Percentiles rank a stretch among this genome's conserved stretches.
Evolutionary conservation across 352 stramenopile genomes (phyloP).

Genomic region (Phytopythium cucurbitacearum): DNA sequence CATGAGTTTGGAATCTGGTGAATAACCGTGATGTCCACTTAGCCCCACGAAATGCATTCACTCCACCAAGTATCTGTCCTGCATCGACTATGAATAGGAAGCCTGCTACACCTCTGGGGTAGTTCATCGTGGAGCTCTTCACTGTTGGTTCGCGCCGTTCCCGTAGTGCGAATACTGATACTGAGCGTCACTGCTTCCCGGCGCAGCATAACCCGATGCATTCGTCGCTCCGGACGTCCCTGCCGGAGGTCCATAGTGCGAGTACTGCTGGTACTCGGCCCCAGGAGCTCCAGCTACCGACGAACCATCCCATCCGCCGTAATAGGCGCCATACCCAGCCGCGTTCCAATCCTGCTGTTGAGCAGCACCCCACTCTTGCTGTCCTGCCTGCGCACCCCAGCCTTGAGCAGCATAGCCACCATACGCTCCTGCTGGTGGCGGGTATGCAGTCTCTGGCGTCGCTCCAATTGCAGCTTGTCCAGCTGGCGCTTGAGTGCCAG

Average conservation of each 20-base stretch:
- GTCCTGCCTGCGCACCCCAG: too few species aligned
- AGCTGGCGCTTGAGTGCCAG: slow-evolving; percentile 8
- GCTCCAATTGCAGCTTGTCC: slow-evolving; percentile 11
- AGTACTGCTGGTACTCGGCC: slow-evolving; percentile 30
- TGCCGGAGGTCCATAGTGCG: slow-evolving; percentile 21
- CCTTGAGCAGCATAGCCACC: slow-evolving; percentile 5
- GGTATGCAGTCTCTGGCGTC: slow-evolving; percentile 12
- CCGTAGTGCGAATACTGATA: slow-evolving; percentile 5
- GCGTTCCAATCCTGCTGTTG: slow-evolving; percentile 26
- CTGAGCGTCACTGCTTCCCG: slow-evolving; percentile 13
- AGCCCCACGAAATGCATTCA: too few species aligned
- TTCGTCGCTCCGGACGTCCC: neutral
- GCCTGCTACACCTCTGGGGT: too few species aligned
- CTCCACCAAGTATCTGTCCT: too few species aligned
- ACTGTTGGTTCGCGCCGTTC: too few species aligned
- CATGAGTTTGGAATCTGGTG: too few species aligned
- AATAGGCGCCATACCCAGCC: slow-evolving; percentile 45
- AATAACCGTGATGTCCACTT: too few species aligned
- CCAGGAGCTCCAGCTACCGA: slow-evolving; percentile 9
- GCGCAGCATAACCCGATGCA: slow-evolving; percentile 5
- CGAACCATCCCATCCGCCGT: slow-evolving; percentile 36
- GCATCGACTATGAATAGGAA: neutral
- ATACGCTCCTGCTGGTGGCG: slow-evolving; percentile 8
- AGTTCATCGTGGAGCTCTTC: too few species aligned
- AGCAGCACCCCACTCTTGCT: slow-evolving; percentile 13